phyloP scores from a whole-genome alignment of 2,329 filamentous ascomycete genomes.

The Hymenoscyphus fraxineus region DNA sequence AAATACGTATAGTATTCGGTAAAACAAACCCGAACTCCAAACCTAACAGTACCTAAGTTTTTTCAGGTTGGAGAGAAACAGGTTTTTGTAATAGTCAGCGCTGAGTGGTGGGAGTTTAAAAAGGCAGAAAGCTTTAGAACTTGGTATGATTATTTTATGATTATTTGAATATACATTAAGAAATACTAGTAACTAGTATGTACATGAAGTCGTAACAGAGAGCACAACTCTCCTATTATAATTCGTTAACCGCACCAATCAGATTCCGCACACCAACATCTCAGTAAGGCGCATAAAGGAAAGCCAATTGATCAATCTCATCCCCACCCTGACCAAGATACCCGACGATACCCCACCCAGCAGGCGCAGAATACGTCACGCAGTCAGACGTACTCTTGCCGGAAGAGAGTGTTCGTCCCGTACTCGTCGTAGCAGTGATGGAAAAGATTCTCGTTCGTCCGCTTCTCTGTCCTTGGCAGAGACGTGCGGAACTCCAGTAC shows the following conservation, averaged over 20 bases:
- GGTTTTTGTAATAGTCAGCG: too few species aligned
- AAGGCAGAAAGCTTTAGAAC: too few species aligned
- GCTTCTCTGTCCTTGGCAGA: conserved; percentile 49
- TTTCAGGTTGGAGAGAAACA: too few species aligned
- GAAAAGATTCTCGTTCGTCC: conserved; percentile 52
- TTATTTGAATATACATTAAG: background rate
- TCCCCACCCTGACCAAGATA: conserved; percentile 50
- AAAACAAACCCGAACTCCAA: too few species aligned
- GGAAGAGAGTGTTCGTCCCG: conserved; percentile 42
- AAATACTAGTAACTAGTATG: background rate
- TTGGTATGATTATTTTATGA: background rate
- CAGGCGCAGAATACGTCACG: conserved; percentile 42
- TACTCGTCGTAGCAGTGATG: conserved; percentile 49
- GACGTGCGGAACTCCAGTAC: conserved; percentile 44
- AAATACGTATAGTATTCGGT: too few species aligned
- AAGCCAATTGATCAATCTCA: conserved; percentile 52
- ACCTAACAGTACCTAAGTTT: too few species aligned
- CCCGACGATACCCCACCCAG: conserved; percentile 51
- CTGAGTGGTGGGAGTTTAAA: too few species aligned
- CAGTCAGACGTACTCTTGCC: conserved; percentile 48
- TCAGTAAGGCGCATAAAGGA: conserved; percentile 44
- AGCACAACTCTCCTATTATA: background rate
- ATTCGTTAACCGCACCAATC: background rate
- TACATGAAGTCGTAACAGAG: background rate
- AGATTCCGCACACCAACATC: background rate